phyloP scores from a whole-genome alignment of 805 yeast genomes.

The Candida broadrunensis region DNA sequence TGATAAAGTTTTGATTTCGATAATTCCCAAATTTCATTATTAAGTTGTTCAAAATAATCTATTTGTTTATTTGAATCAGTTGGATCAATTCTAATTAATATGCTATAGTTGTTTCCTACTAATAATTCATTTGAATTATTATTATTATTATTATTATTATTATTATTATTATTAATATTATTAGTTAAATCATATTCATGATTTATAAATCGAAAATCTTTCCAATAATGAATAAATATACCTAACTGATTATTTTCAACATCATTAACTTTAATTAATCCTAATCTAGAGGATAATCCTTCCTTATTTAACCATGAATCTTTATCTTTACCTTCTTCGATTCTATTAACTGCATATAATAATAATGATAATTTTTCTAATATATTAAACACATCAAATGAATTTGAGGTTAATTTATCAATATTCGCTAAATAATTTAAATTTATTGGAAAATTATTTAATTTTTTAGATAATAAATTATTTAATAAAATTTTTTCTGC shows the following conservation, averaged over 20 bases:
- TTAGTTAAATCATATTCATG: slow-evolving; percentile 13
- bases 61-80: slow-evolving; percentile 6
- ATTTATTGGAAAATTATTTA: slow-evolving; percentile 33
- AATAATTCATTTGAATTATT: slow-evolving; percentile 4
- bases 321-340: slow-evolving; percentile 5
- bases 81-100: slow-evolving; percentile 19
- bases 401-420: slow-evolving; percentile 28
- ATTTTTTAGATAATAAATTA: slow-evolving; percentile 17
- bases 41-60: slow-evolving; percentile 15
- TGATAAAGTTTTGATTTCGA: slow-evolving; percentile 2
- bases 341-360: slow-evolving; percentile 20
- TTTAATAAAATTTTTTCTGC: slow-evolving; percentile 29
- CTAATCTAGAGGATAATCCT: slow-evolving; percentile 25
- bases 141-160: neutral
- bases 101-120: slow-evolving; percentile 16
- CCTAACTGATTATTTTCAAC: slow-evolving; percentile 22
- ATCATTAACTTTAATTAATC: slow-evolving; percentile 27
- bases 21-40: slow-evolving; percentile 21
- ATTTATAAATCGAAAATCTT: slow-evolving; percentile 25
- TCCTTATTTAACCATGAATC: slow-evolving; percentile 16
- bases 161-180: neutral
- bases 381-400: slow-evolving; percentile 8
- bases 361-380: slow-evolving; percentile 28
- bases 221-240: slow-evolving; percentile 34
- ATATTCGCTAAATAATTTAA: slow-evolving; percentile 33